Base-by-base conservation (phyloP, 805 yeast species). In the Yamadazyma olivae region DNA sequence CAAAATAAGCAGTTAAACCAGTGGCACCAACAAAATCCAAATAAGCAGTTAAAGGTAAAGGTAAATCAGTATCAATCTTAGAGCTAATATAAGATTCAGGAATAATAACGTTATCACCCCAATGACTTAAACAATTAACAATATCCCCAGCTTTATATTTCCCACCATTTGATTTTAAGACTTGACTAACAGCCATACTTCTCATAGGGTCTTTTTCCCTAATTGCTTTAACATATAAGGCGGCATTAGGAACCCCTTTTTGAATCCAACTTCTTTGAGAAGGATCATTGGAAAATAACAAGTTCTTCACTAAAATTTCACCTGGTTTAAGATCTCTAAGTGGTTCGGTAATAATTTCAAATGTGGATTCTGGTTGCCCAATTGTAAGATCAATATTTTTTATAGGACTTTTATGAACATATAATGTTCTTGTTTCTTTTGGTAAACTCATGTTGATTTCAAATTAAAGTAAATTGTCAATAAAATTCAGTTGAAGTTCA, bases 211-310 rank as follows among this genome's bases (percentile, higher is more conserved):
- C 54, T 24, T 55, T 57, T 31, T 49, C 45, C 27, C 40, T 28
- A 10, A 57, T 32, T 4, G 60, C 59, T 4, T 45, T 45, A 16
- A 39, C 39, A 41, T 57, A 56, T 33, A 49, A 42, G 36, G 56
- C 46, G 17, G 39, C 48, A 6, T 51, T 40, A 27, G 45, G 41
- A 20, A 50, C 45, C 21, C 53, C 55, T 33, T 59, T 59, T 30
- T 56, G 55, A 30, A 63, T 62, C 65, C 64, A 60, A n/a, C 46
- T 48, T 49, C 67, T 53, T 43, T 60, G 66, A 12, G 57, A 45
- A 15, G 68, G 65, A 42, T 63, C 69, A 44, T 63, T 61, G 35
- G 67, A 61, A 29, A 61, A 44, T 36, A 49, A 50, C 38, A 60
- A 32, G 28, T 23, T 36, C 44, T 57, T 59, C 33, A 59, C 52